A percentile compares a stretch with the other conserved stretches of the same genome.
Conservation (phyloP, 2,329 filamentous ascomycete genomes). For the Coleophoma cylindrospora region DNA sequence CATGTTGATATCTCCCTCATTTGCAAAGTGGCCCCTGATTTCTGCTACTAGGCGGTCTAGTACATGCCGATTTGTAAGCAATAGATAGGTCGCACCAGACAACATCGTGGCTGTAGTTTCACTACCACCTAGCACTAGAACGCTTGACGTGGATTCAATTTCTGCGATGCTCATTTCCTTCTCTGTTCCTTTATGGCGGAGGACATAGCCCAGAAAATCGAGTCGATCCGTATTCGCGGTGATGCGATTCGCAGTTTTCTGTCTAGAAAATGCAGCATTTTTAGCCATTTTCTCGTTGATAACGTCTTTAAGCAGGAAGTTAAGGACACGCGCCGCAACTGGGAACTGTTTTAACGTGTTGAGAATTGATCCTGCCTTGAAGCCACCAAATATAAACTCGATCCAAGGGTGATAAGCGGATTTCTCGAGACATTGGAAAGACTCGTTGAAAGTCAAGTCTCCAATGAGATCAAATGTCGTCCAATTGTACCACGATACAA, state of each 20-base stretch:
- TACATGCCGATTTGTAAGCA: not conserved
- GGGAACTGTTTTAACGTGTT: not conserved
- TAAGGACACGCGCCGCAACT: too few relatives aligned
- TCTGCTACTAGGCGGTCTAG: constrained; percentile 22
- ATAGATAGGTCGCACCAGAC: constrained; percentile 10
- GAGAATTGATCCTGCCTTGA: not conserved
- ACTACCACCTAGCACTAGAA: constrained; percentile 13
- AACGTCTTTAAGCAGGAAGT: not conserved
- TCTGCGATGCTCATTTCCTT: constrained; percentile 6
- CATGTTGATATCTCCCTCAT: constrained; percentile 26
- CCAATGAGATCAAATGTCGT: constrained; percentile 22
- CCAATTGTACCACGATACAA: constrained; percentile 21
- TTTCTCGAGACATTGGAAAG: constrained; percentile 22
- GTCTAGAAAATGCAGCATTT: not conserved
- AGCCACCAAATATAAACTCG: not conserved
- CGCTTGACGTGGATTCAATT: not conserved
- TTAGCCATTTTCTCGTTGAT: not conserved
- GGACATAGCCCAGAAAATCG: not conserved
- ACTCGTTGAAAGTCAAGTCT: constrained; percentile 27
- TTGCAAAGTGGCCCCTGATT: constrained; percentile 23
- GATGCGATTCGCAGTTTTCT: not conserved
- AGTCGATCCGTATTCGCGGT: not conserved
- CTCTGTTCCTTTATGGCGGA: constrained; percentile 16
- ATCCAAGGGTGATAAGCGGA: constrained; percentile 19
- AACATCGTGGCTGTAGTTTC: constrained; percentile 27